Evolutionary conservation across 371 early-diverging fungal genomes (phyloP), one percentile per base, ranked within the genome.

Genomic region (Nosema granulosis): DNA sequence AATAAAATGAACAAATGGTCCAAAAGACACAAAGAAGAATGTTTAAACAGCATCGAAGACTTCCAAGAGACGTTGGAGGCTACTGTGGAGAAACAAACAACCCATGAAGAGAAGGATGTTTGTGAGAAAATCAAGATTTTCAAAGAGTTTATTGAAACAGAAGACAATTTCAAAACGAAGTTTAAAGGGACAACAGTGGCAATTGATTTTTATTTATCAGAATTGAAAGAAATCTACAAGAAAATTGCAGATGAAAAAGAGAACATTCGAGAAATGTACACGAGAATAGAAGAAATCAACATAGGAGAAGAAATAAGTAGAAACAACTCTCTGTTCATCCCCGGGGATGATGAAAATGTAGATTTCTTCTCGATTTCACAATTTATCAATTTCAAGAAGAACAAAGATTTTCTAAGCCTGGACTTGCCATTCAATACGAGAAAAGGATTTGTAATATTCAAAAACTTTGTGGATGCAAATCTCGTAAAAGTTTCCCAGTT

Each of bases 371-470:
- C 81, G 0, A 49, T 80, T 16, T 26, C 28, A 1, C 80, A 80
- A 31, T 37, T 86, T 28, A 32, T 83, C 35, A 34, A 79, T 43
- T 35, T 78, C 13, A 32, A 37, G 11, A 62, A 77, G 29, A 38
- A 66, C 56, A 77, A 79, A 54, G 59, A 56, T 26, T 68, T 72
- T 37, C 83, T 86, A 71, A 71, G 66, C 22, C 43, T 82, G 16
- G 83, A 81, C 57, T 68, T 86, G 22, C 86, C 86, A 11, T 20
- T 77, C 3, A 54, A 62, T 6, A 75, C 80, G 26, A 74, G 69
- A 59, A 69, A 51, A 57, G 86, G 80, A 24, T 84, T 86, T 80
- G 84, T 85, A 3, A 82, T 84, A 16, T 84, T 86, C 58, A 70
- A 78, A 68, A 70, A 70, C 22, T 38, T 62, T 22, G 69, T 75